These are phyloP conservation scores for Bruguiera sexangula DNA, from an alignment of 345 rosid genomes.

Conservation along the genomic window DNA sequence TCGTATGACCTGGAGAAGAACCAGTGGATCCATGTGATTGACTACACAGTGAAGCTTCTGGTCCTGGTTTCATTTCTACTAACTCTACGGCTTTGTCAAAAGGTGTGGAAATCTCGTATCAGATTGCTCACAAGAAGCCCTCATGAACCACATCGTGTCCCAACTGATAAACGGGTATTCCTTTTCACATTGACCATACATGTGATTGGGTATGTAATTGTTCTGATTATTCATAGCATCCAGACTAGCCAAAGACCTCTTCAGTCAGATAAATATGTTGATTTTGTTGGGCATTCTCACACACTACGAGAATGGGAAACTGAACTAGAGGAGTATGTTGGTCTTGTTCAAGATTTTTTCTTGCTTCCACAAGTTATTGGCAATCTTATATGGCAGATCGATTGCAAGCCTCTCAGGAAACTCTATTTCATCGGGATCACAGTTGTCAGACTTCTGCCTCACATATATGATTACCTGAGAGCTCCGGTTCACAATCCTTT, in stretches of 20 bases:
- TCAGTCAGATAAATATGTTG: constrained; percentile 23
- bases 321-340: constrained; percentile 74
- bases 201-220: constrained; percentile 48
- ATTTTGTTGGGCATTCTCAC: constrained; percentile 30
- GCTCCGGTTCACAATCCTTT: constrained; percentile 64
- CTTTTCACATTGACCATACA: constrained; percentile 45
- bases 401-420: constrained; percentile 55
- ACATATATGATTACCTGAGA: constrained; percentile 57
- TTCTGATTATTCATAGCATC: constrained; percentile 45
- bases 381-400: constrained; percentile 66
- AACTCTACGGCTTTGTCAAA: constrained; percentile 74
- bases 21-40: constrained; percentile 66
- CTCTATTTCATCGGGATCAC: constrained; percentile 69
- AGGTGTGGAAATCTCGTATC: constrained; percentile 77
- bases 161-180: constrained; percentile 60
- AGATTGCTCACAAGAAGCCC: constrained; percentile 48
- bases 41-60: constrained; percentile 72
- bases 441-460: constrained; percentile 69
- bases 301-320: constrained; percentile 48
- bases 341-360: constrained; percentile 84
- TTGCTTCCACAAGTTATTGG: constrained; percentile 86
- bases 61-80: constrained; percentile 63
- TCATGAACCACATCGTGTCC: constrained; percentile 55
- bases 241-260: constrained; percentile 32
- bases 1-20: constrained; percentile 54